Percentiles rank a stretch among this genome's conserved stretches.
phyloP scores from a whole-genome alignment of 2,329 filamentous ascomycete genomes.

The Fusarium cicatricum region DNA sequence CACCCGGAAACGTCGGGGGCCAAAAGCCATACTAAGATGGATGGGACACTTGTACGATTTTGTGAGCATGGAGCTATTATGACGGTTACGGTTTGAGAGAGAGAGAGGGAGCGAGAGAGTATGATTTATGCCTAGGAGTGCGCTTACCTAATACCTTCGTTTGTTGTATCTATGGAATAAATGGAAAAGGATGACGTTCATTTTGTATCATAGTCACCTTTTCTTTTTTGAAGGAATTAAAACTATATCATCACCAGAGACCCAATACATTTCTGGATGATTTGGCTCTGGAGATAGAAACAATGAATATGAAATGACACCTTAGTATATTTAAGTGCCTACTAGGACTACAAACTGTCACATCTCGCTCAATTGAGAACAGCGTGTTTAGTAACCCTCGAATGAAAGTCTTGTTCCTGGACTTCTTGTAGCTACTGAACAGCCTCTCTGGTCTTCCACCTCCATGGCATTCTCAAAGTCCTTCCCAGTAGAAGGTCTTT shows the following conservation, averaged over 20 bases:
- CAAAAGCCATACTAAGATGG: slow-evolving; percentile 40
- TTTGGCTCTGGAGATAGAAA: too few species aligned
- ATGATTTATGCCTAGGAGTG: background rate
- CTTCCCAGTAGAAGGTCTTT: slow-evolving; percentile 25
- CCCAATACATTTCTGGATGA: slow-evolving; percentile 25
- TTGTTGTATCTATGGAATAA: background rate
- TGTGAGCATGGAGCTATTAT: background rate
- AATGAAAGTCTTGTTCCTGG: background rate
- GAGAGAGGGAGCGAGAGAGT: too few species aligned
- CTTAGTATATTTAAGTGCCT: too few species aligned
- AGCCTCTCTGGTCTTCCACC: background rate
- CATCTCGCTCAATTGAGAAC: background rate
- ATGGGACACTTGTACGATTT: background rate
- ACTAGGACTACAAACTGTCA: too few species aligned
- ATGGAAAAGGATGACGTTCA: background rate
- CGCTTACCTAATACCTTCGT: slow-evolving; percentile 22
- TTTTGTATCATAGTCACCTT: too few species aligned
- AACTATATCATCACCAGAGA: slow-evolving; percentile 26
- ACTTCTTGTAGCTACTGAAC: background rate
- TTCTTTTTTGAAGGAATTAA: slow-evolving; percentile 20
- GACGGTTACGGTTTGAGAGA: too few species aligned
- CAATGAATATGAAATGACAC: too few species aligned
- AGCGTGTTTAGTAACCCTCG: too few species aligned
- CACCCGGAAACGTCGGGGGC: slow-evolving; percentile 45
- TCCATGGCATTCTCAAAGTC: background rate